Base-by-base conservation (phyloP, 2,329 filamentous ascomycete genomes). In the Cordyceps cateniannulata region DNA sequence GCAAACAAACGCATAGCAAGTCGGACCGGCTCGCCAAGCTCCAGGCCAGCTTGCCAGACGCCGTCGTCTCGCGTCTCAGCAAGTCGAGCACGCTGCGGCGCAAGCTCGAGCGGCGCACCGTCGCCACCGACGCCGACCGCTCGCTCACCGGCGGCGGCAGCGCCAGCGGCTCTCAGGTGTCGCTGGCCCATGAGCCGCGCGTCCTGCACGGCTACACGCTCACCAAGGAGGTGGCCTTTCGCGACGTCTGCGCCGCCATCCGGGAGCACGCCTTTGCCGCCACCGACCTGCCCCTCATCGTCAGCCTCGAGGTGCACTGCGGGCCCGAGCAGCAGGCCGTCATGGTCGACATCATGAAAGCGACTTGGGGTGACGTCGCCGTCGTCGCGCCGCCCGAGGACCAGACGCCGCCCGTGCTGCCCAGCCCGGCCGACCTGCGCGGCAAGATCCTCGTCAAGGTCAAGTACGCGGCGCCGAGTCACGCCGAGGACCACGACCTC, bases 221-320 rank as follows among this genome's bases (percentile, higher is more conserved):
- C 22, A 99, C 95, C 18, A 93, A 90, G 66, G 89, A 95, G 63
- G 85, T 96, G 44, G 82, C 89, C 0, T 98, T 98, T 74, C 85
- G 93, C 54, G 85, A 89, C 47, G 93, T 98, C 2, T 96, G 93
- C 74, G 79, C 83, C 60, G 86, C 90, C 0, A 93, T 98, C 65
- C 81, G 85, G 35, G 85, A 96, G 60, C 84, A 87, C 68, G 92
- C 89, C 1, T 98, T 98, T 68, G 76, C 82, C 3, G 83, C 79
- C 4, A 87, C 84, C 22, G 87, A 93, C 63, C 77, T 96, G 20
- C 95, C 95, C 0, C 79, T 99, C n/a, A 93, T 98, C 62, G 88
- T 97, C 67, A 96, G 91, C 69, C 81, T 99, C 35, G 95, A 99
- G 73, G 91, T 98, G 0, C 95, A 98, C 76, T 92, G 91, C 65